These are phyloP conservation scores for Danielozyma ontarioensis DNA, from an alignment of 805 yeast genomes.

Conservation along the genomic window DNA sequence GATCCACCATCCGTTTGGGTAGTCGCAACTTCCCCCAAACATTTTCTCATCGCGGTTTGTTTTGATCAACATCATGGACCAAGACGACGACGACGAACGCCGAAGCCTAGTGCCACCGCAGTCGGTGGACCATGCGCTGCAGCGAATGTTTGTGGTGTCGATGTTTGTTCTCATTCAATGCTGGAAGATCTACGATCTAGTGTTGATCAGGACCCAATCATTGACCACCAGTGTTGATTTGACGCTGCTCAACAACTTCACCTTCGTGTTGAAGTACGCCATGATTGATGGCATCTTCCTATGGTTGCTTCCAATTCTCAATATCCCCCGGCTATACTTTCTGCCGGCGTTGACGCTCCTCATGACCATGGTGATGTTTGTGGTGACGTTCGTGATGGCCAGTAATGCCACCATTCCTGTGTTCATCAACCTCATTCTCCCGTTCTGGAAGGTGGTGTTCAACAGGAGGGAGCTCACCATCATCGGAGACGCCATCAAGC, in stretches of 20 bases:
- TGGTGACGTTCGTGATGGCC: conserved; percentile 50
- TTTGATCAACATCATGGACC: background rate
- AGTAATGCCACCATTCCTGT: conserved; percentile 47
- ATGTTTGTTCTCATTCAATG: conserved; percentile 72
- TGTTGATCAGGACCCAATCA: conserved; percentile 47
- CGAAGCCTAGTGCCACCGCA: conserved; percentile 52
- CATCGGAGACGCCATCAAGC: conserved; percentile 41
- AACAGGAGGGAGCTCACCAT: conserved; percentile 47
- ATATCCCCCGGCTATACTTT: conserved; percentile 71
- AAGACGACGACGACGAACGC: background rate
- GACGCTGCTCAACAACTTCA: conserved; percentile 42
- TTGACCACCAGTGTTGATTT: conserved; percentile 25
- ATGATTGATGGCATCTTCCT: conserved; percentile 67
- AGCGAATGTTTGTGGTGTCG: conserved; percentile 62
- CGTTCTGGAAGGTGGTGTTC: conserved; percentile 40
- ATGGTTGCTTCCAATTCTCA: conserved; percentile 66
- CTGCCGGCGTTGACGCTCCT: conserved; percentile 49
- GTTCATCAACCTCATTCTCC: conserved; percentile 22
- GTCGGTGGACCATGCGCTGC: conserved; percentile 69
- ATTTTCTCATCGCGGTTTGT: too few relatives aligned
- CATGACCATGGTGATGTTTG: conserved; percentile 43
- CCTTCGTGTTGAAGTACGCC: conserved; percentile 66
- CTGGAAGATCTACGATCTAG: conserved; percentile 75
- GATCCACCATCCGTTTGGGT: too few relatives aligned
- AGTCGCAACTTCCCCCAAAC: too few relatives aligned